Evolutionary conservation across 2,329 filamentous ascomycete genomes (phyloP).

Genomic region (Rugonectria rugulosa): DNA sequence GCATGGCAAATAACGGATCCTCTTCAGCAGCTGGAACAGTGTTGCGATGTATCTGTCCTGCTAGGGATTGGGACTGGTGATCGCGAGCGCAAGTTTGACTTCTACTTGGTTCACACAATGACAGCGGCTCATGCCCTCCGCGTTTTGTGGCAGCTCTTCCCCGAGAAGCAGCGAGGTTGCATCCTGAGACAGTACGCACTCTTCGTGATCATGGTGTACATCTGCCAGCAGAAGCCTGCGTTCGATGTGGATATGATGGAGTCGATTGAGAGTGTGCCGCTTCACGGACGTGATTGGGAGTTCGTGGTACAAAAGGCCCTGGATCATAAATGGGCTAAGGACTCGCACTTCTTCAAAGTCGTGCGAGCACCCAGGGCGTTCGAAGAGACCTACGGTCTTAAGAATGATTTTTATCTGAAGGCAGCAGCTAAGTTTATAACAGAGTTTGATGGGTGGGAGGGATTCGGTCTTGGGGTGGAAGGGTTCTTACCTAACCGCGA

Average conservation of each 20-base stretch:
- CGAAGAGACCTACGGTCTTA: background rate
- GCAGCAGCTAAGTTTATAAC: background rate
- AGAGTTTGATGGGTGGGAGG: slow-evolving; percentile 8
- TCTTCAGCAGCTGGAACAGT: background rate
- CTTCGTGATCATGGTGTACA: background rate
- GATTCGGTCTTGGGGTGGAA: slow-evolving; percentile 3
- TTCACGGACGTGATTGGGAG: background rate
- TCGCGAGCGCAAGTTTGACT: background rate
- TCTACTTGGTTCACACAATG: background rate
- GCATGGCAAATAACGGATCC: background rate
- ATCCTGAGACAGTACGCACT: background rate
- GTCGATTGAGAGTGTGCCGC: background rate
- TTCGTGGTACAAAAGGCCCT: background rate
- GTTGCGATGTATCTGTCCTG: background rate
- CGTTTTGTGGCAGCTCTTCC: background rate
- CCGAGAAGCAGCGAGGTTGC: background rate
- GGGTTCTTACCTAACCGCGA: too few relatives aligned
- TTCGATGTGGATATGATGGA: background rate
- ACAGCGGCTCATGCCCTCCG: slow-evolving; percentile 1
- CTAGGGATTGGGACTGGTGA: background rate
- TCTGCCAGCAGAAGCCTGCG: background rate
- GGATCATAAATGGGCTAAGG: slow-evolving; percentile 1
- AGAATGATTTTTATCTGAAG: background rate
- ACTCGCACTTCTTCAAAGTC: slow-evolving; percentile 7
- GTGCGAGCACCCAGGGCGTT: slow-evolving; percentile 1